Percentiles rank a stretch among this genome's conserved stretches.
Conservation (phyloP, 805 yeast species). For the Candida nonsorbophila region DNA sequence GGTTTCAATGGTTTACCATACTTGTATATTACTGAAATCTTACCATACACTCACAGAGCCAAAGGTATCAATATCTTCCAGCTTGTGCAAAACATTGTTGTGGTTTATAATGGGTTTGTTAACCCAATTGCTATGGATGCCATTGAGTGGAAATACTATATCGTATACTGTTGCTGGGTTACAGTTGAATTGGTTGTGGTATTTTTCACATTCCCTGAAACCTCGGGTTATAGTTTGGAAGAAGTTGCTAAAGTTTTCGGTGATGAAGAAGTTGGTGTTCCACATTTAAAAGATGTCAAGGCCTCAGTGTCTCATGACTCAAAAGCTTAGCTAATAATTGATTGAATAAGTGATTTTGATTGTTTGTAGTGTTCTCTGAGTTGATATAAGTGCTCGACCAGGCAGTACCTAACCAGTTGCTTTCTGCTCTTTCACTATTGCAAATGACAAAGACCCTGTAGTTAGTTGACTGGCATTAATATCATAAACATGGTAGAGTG, state of each 20-base stretch:
- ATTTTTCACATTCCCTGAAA: slow-evolving; percentile 22
- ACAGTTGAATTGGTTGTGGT: slow-evolving; percentile 17
- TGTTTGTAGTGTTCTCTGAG: too few relatives aligned
- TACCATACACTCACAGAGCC: slow-evolving; percentile 28
- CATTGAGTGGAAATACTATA: slow-evolving; percentile 29
- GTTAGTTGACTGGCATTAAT: too few relatives aligned
- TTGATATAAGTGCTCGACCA: too few relatives aligned
- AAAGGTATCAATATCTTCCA: slow-evolving; percentile 23
- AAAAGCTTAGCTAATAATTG: too few relatives aligned
- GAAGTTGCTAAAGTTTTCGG: slow-evolving; percentile 29
- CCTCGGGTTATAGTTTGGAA: slow-evolving; percentile 29
- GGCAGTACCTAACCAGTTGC: too few relatives aligned
- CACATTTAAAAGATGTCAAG: too few relatives aligned
- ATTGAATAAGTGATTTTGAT: too few relatives aligned
- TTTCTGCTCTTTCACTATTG: too few relatives aligned
- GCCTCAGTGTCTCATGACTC: too few relatives aligned
- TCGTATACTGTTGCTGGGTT: slow-evolving; percentile 28
- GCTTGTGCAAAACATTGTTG: slow-evolving; percentile 9
- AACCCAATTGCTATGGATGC: slow-evolving; percentile 25
- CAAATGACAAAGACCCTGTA: too few relatives aligned
- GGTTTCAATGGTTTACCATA: slow-evolving; percentile 25
- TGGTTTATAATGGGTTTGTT: slow-evolving; percentile 14
- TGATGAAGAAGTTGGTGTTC: too few relatives aligned
- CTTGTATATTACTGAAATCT: slow-evolving; percentile 25
- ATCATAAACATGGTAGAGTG: too few relatives aligned